Base-by-base conservation (phyloP, 768 basidiomycete species). In the Xanthoconium purpureum region DNA sequence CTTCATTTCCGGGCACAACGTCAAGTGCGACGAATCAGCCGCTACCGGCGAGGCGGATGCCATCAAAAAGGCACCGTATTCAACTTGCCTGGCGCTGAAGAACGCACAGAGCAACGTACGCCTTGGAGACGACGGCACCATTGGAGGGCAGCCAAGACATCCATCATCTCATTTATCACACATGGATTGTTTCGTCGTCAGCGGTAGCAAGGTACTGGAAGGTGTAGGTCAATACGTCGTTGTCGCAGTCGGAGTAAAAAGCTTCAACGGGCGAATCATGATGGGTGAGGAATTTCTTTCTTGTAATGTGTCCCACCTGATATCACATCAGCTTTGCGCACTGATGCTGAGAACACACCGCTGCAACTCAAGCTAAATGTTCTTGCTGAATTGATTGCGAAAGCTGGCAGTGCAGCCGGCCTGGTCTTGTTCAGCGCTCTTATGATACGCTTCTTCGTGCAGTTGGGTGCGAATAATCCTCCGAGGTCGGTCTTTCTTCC, bases 31-130 rank as follows among this genome's bases (percentile, higher is more conserved):
- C 66, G 97, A 98, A 71, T 93, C 91, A 28, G 91, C 92, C 20
- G 94, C 94, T 42, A 98, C 97, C 0, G 97, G 96, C 61, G 97
- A 99, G 75, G 91, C 90, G 9, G 95, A 99, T 71, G 88, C 94
- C 15, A 94, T 99, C 71, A 88, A 86, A 70, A 99, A 99, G 73
- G 68, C 85, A 17, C 62, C 89, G 1, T 97, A 88, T 71, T 82
- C 83, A 20, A 88, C 94, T 39, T 88, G 89, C 61, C 62, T 91
- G 33, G 78, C 77, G 9, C 72, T 83, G 49, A 74, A 78, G 49
- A 66, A 77, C 17, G 74, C 75, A 42, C 72, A 64, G 10, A 54
- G 50, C 6, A 46, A 18, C 38, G 47, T 29, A 47, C 67, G 36
- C 29, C 59, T 52, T 15, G 63, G 52, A 52, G 57, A 59, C 12